phyloP scores from a whole-genome alignment of 306 rosid genomes.

The Lithocarpus polystachyus region DNA sequence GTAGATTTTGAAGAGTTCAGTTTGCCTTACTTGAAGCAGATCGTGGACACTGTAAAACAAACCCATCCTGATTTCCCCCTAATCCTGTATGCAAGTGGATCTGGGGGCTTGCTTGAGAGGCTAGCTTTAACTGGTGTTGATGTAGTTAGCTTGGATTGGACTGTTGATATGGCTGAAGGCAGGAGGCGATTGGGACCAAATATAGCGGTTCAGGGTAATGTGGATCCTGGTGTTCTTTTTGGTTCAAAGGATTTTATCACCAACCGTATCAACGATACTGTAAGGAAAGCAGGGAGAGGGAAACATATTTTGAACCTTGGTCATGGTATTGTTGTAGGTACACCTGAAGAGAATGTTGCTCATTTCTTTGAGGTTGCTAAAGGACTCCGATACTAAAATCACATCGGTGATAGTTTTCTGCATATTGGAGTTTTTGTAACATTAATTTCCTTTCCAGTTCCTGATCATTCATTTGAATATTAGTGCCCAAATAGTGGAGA shows the following conservation, averaged over 20 bases:
- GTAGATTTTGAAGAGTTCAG: slow-evolving; percentile 95
- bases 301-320: slow-evolving; percentile 77
- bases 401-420: background rate
- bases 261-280: slow-evolving; percentile 71
- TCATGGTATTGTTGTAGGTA: slow-evolving; percentile 47
- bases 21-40: slow-evolving; percentile 89
- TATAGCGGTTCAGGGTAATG: slow-evolving; percentile 88
- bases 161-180: slow-evolving; percentile 96
- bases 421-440: slow-evolving; percentile 17
- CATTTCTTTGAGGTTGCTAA: slow-evolving; percentile 97
- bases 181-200: slow-evolving; percentile 74
- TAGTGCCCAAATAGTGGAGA: background rate
- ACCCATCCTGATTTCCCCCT: slow-evolving; percentile 85
- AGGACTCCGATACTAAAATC: slow-evolving; percentile 63
- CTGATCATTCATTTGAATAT: background rate
- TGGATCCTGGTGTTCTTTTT: slow-evolving; percentile 96
- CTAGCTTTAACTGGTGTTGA: slow-evolving; percentile 82
- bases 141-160: slow-evolving; percentile 98
- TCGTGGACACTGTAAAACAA: slow-evolving; percentile 69
- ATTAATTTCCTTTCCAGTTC: background rate
- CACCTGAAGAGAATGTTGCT: slow-evolving; percentile 62
- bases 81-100: slow-evolving; percentile 94
- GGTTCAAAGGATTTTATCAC: slow-evolving; percentile 92
- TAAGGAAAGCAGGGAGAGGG: slow-evolving; percentile 80
- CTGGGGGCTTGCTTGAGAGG: slow-evolving; percentile 96